Evolutionary conservation across 2,329 filamentous ascomycete genomes (phyloP).

Genomic region (Fonsecaea multimorphosa): DNA sequence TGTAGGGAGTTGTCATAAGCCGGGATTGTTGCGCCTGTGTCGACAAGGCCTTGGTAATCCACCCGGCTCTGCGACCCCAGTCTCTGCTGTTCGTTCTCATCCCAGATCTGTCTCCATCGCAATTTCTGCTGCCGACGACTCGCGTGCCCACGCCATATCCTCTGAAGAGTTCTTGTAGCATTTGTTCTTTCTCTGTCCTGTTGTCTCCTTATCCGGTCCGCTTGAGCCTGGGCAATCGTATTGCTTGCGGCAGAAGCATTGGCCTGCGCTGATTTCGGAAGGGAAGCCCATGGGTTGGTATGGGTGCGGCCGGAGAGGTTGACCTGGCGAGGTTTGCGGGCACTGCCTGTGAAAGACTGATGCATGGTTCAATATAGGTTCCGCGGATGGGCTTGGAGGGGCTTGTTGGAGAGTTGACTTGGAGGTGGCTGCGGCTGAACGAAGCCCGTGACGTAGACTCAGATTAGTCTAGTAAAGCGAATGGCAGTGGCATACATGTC

Average conservation of each 20-base stretch:
- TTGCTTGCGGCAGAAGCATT: conserved; percentile 67
- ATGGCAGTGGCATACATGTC: not conserved
- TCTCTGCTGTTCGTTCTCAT: conserved; percentile 58
- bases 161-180: conserved; percentile 76
- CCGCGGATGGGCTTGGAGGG: conserved; percentile 1
- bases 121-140: conserved; percentile 65
- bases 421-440: not conserved
- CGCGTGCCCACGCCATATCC: conserved; percentile 78
- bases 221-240: conserved; percentile 83
- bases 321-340: conserved; percentile 84
- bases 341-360: conserved; percentile 86
- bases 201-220: conserved; percentile 80
- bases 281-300: conserved; percentile 72
- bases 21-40: conserved; percentile 40
- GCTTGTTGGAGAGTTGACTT: not conserved
- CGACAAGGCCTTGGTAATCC: conserved; percentile 39
- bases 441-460: not conserved
- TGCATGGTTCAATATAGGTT: conserved; percentile 67
- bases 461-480: not conserved
- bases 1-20: conserved; percentile 46
- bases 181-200: conserved; percentile 78
- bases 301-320: conserved; percentile 85
- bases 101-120: conserved; percentile 66
- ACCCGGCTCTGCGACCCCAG: conserved; percentile 10
- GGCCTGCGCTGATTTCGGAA: conserved; percentile 41